These are phyloP conservation scores for Cryptococcus deneoformans DNA, from an alignment of 1,284 basidiomycete genomes.

Conservation along the genomic window DNA sequence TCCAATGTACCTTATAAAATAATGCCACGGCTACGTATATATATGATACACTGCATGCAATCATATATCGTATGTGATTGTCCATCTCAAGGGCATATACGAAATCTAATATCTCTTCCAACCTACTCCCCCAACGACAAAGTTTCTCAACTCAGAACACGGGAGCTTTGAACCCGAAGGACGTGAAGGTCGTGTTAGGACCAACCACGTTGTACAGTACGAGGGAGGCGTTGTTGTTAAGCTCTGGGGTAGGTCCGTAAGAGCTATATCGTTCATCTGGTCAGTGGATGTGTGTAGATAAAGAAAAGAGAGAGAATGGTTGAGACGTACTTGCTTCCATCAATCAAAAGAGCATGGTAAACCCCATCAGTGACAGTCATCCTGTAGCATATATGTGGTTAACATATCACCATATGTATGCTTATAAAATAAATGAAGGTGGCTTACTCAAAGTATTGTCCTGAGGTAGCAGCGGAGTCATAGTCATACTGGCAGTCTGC, in stretches of 20 bases:
- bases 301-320: neutral
- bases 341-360: conserved; percentile 5
- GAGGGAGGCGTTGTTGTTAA: conserved; percentile 9
- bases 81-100: too few species aligned
- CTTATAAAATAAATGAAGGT: neutral
- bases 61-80: too few species aligned
- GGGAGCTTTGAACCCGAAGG: conserved; percentile 14
- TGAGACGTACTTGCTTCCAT: conserved; percentile 5
- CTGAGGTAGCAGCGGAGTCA: conserved; percentile 8
- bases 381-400: neutral
- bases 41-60: too few species aligned
- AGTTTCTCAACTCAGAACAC: conserved; percentile 2
- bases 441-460: conserved; percentile 20
- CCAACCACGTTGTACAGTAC: conserved; percentile 7
- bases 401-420: neutral
- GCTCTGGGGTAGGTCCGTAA: conserved; percentile 9
- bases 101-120: too few species aligned
- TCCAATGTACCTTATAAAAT: too few species aligned
- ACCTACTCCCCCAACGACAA: too few species aligned
- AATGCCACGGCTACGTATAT: too few species aligned
- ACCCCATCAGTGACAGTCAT: conserved; percentile 7
- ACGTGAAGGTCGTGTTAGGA: conserved; percentile 8
- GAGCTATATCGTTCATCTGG: neutral
- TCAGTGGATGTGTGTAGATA: neutral
- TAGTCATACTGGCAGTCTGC: conserved; percentile 18